These are phyloP conservation scores for Phytomonas francai DNA, from an alignment of 208 protist genomes.

Conservation along the genomic window DNA sequence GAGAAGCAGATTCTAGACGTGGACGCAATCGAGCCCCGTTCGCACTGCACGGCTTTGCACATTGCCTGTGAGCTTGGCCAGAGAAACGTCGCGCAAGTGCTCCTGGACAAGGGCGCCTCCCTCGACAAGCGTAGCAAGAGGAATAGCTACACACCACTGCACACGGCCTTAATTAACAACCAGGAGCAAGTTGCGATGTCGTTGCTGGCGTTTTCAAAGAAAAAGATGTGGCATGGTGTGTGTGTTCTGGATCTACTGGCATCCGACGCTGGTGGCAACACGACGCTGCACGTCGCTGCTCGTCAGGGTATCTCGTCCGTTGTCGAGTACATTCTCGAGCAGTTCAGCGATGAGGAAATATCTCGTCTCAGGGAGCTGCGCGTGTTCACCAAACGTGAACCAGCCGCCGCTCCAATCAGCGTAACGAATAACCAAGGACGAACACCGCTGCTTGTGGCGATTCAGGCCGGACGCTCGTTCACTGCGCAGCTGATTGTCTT, in stretches of 20 bases:
- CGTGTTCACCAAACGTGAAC: slow-evolving; percentile 10
- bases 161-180: slow-evolving; percentile 44
- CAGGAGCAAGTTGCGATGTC: slow-evolving; percentile 52
- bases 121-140: slow-evolving; percentile 44
- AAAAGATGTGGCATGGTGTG: slow-evolving; percentile 49
- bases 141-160: slow-evolving; percentile 57
- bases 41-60: slow-evolving; percentile 64
- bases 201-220: slow-evolving; percentile 67
- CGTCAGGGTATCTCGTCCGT: slow-evolving; percentile 34
- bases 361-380: slow-evolving; percentile 18
- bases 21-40: slow-evolving; percentile 55
- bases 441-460: slow-evolving; percentile 60
- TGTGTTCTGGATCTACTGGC: slow-evolving; percentile 54
- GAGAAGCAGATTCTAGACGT: slow-evolving; percentile 45
- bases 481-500: slow-evolving; percentile 58
- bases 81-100: slow-evolving; percentile 29
- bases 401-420: slow-evolving; percentile 20
- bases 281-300: slow-evolving; percentile 56
- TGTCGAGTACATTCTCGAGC: slow-evolving; percentile 73
- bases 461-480: slow-evolving; percentile 41
- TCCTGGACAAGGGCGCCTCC: slow-evolving; percentile 48
- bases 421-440: slow-evolving; percentile 46
- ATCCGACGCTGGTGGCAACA: slow-evolving; percentile 61
- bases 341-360: slow-evolving; percentile 71
- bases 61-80: slow-evolving; percentile 72